These are phyloP conservation scores for Gossypium lobatum DNA, from an alignment of 441 rosid genomes.

Conservation along the genomic window DNA sequence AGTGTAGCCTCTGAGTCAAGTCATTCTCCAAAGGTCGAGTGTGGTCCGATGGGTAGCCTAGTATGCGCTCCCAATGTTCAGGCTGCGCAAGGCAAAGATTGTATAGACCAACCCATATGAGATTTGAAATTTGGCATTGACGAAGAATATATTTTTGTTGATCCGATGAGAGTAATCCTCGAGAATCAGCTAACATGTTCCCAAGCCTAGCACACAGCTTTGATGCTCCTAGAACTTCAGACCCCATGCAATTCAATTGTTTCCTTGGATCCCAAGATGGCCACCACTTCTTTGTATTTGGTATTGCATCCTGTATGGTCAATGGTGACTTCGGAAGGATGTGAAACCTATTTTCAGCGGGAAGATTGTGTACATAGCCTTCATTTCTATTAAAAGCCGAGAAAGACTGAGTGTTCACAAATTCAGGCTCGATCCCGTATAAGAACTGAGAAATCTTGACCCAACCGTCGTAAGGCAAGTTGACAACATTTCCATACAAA, in stretches of 20 bases:
- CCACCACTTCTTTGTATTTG: constrained; percentile 77
- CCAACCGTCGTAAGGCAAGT: constrained; percentile 48
- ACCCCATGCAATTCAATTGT: constrained; percentile 40
- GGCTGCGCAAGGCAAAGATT: constrained; percentile 54
- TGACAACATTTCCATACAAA: constrained; percentile 63
- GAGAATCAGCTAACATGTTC: constrained; percentile 39
- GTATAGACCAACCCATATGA: constrained; percentile 69
- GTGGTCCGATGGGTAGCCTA: constrained; percentile 80
- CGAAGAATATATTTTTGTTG: constrained; percentile 56
- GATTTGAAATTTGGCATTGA: constrained; percentile 50
- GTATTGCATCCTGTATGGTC: constrained; percentile 64
- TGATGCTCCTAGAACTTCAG: constrained; percentile 32
- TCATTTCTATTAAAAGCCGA: constrained; percentile 72
- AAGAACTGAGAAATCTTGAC: constrained; percentile 63
- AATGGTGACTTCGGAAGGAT: constrained; percentile 50
- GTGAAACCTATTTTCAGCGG: constrained; percentile 47
- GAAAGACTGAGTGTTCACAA: constrained; percentile 51
- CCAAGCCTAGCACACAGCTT: constrained; percentile 56
- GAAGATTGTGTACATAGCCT: constrained; percentile 90
- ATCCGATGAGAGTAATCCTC: constrained; percentile 46
- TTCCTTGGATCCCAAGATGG: constrained; percentile 92
- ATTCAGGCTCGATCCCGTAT: constrained; percentile 61
- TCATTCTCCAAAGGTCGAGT: constrained; percentile 38
- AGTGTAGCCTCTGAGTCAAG: constrained; percentile 44
- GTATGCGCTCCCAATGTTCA: constrained; percentile 56